A percentile compares a stretch with the other conserved stretches of the same genome.
These are phyloP conservation scores for Kazachstania bromeliacearum DNA, from an alignment of 805 yeast genomes.

Conservation along the genomic window DNA sequence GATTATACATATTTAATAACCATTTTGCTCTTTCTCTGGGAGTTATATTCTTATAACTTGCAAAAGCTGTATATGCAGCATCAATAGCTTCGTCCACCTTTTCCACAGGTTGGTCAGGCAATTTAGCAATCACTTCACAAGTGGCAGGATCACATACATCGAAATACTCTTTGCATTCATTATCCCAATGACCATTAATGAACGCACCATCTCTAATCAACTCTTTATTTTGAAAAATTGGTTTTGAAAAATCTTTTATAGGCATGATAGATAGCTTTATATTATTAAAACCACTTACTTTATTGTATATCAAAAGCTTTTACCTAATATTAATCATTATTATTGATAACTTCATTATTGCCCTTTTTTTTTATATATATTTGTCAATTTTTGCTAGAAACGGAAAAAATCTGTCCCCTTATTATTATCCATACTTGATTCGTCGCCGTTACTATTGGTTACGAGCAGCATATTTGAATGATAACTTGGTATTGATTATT, in stretches of 20 bases:
- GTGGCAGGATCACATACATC: conserved; percentile 71
- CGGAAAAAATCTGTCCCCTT: too few species aligned
- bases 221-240: conserved; percentile 36
- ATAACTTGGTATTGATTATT: too few species aligned
- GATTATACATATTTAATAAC: conserved; percentile 40
- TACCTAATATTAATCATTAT: too few species aligned
- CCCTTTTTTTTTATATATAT: too few species aligned
- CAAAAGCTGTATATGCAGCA: conserved; percentile 38
- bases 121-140: conserved; percentile 44
- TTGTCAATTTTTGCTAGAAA: too few species aligned
- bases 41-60: conserved; percentile 37
- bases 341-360: too few species aligned
- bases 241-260: conserved; percentile 8
- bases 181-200: conserved; percentile 65
- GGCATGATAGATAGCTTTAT: too few species aligned
- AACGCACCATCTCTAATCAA: conserved; percentile 51
- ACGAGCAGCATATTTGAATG: too few species aligned
- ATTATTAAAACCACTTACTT: too few species aligned
- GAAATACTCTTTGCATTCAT: conserved; percentile 38
- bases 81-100: conserved; percentile 49
- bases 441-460: too few species aligned
- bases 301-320: too few species aligned
- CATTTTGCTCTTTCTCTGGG: conserved; percentile 42
- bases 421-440: too few species aligned
- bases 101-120: conserved; percentile 53